Evolutionary conservation across 306 rosid genomes (phyloP).

Genomic region (Casuarina glauca): DNA sequence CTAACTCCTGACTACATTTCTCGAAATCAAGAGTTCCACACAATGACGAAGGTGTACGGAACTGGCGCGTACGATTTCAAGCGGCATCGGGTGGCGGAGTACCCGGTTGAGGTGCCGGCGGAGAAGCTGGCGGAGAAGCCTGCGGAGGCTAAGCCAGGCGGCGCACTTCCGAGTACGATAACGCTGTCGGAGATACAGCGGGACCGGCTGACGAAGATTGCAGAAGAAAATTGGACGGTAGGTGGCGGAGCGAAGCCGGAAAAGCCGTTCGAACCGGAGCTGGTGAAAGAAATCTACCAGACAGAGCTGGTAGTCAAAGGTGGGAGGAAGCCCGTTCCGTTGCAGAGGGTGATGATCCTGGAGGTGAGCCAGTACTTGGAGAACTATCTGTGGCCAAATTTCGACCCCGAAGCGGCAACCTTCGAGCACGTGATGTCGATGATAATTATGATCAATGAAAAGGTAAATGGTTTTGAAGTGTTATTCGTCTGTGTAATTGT

Average conservation of each 20-base stretch:
- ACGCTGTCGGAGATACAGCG: slow-evolving; percentile 88
- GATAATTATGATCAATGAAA: slow-evolving; percentile 89
- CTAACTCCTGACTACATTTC: neutral
- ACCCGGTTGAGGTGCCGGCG: slow-evolving; percentile 46
- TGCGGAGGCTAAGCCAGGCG: slow-evolving; percentile 55
- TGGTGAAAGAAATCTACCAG: slow-evolving; percentile 71
- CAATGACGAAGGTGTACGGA: slow-evolving; percentile 90
- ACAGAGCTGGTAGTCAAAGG: slow-evolving; percentile 66
- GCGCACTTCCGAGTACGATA: slow-evolving; percentile 58
- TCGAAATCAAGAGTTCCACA: neutral
- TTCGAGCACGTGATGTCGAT: slow-evolving; percentile 96
- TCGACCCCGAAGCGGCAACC: slow-evolving; percentile 59
- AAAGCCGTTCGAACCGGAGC: slow-evolving; percentile 60
- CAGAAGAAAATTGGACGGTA: slow-evolving; percentile 71
- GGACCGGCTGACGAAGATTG: slow-evolving; percentile 85
- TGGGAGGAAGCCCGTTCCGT: slow-evolving; percentile 76
- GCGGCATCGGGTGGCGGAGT: slow-evolving; percentile 96
- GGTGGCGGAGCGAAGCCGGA: slow-evolving; percentile 36
- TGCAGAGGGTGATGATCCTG: slow-evolving; percentile 90
- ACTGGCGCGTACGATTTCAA: slow-evolving; percentile 82
- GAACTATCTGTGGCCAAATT: slow-evolving; percentile 86
- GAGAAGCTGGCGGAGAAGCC: slow-evolving; percentile 47
- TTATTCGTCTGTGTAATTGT: neutral
- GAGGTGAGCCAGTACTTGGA: slow-evolving; percentile 96
- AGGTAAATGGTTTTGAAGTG: slow-evolving; percentile 46